Evolutionary conservation across 768 basidiomycete genomes (phyloP), one percentile per base, ranked within the genome.

Genomic region (Kwoniella botswanensis): DNA sequence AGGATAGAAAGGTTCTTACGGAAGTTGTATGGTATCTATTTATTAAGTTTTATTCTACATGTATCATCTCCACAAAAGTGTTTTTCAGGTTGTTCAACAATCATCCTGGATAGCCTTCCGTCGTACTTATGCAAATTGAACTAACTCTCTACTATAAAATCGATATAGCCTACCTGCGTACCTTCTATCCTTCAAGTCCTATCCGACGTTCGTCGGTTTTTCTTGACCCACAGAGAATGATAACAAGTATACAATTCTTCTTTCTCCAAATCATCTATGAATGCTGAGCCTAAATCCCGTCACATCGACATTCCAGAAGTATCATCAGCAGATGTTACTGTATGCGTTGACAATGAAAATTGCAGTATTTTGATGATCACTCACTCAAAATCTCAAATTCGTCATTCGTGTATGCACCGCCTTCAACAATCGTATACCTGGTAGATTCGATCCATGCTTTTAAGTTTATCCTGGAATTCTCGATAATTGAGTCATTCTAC

Each of bases 391-490:
- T n/a, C 21, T 61, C 59, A 24, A 61, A 61, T 43, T 61, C 59
- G 18, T 22, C 6, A 44, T 61, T 41, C 18, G 59, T 61, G 42
- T 61, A 61, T 26, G n/a, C 59, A 12, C 59, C 59, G 7, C 18
- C 35, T 21, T 42, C 41, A 17, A 61, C 18, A 21, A 61, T 61
- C 3, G 41, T 61, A 61, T 61, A 61, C 42, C 42, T 42, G 9
- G 59, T 61, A 44, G 41, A 43, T 42, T 61, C 59, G 13, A 61
- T 43, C 59, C 59, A 61, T 10, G 59, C 59, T 44, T 61, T 61
- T 12, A 61, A 44, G 21, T 61, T 61, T 1, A 61, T 61, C 42
- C n/a, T n/a, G n/a, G n/a, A n/a, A n/a, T 61, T 26, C 46, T 61
- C 1, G 59, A 42, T 7, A 61, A n/a, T 22, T 61, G 59, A 10